Base-by-base conservation (phyloP, 768 basidiomycete species). In the Boletus reticulatus region DNA sequence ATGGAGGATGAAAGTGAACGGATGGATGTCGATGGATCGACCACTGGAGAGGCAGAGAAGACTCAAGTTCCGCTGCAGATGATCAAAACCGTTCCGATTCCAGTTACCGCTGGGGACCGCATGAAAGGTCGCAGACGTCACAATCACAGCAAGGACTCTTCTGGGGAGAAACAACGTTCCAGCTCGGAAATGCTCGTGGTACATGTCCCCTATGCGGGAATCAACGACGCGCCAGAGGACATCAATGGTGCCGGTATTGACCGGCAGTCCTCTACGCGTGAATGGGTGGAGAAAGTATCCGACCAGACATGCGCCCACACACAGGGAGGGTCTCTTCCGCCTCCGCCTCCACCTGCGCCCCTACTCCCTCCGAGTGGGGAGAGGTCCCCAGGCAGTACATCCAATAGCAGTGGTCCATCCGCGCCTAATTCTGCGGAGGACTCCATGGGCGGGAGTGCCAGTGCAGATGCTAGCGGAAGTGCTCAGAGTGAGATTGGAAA, bases 281-380 rank as follows among this genome's bases (percentile, higher is more conserved):
- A 73, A 52, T 82, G 81, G 81, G 80, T 74, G 14, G 76, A 81
- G 59, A 72, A 72, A 48, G 72, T 76, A 9, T 67, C 65, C 9
- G 70, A 74, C 48, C 68, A 74, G 56, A 72, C 70, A 3, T 60
- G 62, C 37, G 49, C 37, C 17, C 53, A 31, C 14, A 32, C 14
- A 24, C 58, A 46, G 48, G 60, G 50, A 16, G 50, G 34, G 6
- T 32, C 49, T 27, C 48, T 34, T 47, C 51, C 53, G 4, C 59
- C 47, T 16, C 48, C 42, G 7, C 49, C 53, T n/a, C n/a, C n/a
- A n/a, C n/a, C n/a, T n/a, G n/a, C n/a, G n/a, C n/a, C n/a, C 24
- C 52, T 52, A 12, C 49, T 53, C 22, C 60, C 43, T 41, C 32
- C 53, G 37, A 51, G 53, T 22, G 62, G 67, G n/a, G 60, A 60